phyloP scores from a whole-genome alignment of 345 rosid species.

The Ceriops tagal region DNA sequence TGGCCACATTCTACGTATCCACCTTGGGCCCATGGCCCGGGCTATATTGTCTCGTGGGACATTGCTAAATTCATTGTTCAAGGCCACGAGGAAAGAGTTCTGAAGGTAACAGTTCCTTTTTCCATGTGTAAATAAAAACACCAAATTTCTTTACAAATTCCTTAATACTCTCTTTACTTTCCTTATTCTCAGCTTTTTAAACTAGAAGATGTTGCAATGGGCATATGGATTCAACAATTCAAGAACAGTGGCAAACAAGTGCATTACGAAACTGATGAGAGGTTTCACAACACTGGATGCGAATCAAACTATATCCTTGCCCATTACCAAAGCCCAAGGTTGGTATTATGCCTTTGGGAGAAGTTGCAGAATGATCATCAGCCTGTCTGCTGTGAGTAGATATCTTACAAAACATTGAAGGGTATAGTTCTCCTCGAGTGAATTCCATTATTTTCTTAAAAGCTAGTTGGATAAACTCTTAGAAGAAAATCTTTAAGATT shows the following conservation, averaged over 20 bases:
- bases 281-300: constrained; percentile 77
- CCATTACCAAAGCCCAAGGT: constrained; percentile 81
- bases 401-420: not conserved
- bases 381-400: constrained; percentile 70
- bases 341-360: constrained; percentile 85
- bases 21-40: constrained; percentile 99
- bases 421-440: too few species aligned
- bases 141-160: not conserved
- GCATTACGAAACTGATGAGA: constrained; percentile 57
- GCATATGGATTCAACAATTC: constrained; percentile 82
- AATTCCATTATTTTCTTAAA: too few species aligned
- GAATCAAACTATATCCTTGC: constrained; percentile 68
- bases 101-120: constrained; percentile 43
- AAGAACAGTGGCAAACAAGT: constrained; percentile 51
- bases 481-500: too few species aligned
- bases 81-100: constrained; percentile 64
- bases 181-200: constrained; percentile 60
- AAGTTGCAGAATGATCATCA: constrained; percentile 65
- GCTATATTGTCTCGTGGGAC: constrained; percentile 71
- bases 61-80: constrained; percentile 69
- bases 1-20: constrained; percentile 71
- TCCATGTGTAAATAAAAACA: not conserved
- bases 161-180: not conserved
- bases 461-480: too few species aligned
- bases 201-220: constrained; percentile 92